Conservation (phyloP, 116 monocot genomes). For the Dioscorea cayenensis region DNA sequence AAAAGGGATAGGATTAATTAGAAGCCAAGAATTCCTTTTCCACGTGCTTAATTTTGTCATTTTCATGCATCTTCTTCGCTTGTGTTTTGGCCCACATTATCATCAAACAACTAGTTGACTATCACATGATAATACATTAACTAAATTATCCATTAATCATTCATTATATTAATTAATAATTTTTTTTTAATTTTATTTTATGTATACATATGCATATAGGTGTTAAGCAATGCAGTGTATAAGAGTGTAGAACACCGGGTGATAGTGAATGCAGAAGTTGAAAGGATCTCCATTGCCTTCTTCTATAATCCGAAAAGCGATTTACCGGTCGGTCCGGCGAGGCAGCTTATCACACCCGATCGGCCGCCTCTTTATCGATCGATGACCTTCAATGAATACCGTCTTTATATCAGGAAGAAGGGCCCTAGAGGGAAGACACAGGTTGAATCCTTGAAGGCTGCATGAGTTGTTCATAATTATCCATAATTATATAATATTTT, state of each 20-base stretch:
- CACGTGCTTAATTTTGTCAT: too few relatives aligned
- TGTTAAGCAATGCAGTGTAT: constrained; percentile 12
- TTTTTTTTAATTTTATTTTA: too few relatives aligned
- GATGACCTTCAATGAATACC: constrained; percentile 10
- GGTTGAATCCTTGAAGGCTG: constrained; percentile 8
- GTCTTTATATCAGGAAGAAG: constrained; percentile 9
- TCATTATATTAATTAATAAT: too few relatives aligned
- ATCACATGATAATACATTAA: too few relatives aligned
- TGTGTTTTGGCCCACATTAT: too few relatives aligned
- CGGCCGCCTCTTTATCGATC: constrained; percentile 7
- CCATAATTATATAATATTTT: background rate
- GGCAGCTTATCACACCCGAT: constrained; percentile 4
- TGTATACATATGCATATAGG: background rate
- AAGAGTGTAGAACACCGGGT: constrained; percentile 33
- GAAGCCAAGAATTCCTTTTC: too few relatives aligned
- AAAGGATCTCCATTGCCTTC: constrained; percentile 13
- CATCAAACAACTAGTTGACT: too few relatives aligned
- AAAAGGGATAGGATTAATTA: too few relatives aligned
- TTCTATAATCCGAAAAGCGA: constrained; percentile 10
- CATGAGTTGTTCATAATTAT: background rate
- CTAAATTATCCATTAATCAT: too few relatives aligned
- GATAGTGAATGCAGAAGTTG: constrained; percentile 10
- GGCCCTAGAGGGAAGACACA: constrained; percentile 5
- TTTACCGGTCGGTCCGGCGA: constrained; percentile 1
- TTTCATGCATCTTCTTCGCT: too few relatives aligned